These are phyloP conservation scores for Phlebiopsis flavidoalba DNA, from an alignment of 768 basidiomycete species.

Conservation along the genomic window DNA sequence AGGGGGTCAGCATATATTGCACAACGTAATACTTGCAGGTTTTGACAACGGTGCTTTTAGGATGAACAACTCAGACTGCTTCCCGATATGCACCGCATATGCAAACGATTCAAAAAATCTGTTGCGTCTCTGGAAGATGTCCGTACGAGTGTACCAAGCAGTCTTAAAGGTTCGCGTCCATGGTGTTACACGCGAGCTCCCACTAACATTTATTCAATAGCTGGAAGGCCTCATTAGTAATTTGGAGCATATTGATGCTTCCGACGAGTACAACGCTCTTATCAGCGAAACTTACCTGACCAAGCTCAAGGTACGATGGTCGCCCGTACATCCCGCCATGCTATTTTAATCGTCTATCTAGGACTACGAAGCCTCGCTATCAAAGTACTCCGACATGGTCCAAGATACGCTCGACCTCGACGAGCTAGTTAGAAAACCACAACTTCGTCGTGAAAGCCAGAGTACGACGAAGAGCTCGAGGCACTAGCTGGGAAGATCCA, in stretches of 20 bases:
- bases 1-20: slow-evolving; percentile 46
- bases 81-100: slow-evolving; percentile 90
- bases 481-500: slow-evolving; percentile 63
- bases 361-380: slow-evolving; percentile 59
- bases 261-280: slow-evolving; percentile 45
- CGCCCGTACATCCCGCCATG: neutral
- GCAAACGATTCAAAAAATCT: slow-evolving; percentile 85
- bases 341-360: slow-evolving; percentile 24
- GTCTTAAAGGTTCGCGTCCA: slow-evolving; percentile 58
- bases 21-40: neutral
- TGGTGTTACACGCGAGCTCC: neutral
- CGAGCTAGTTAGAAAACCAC: slow-evolving; percentile 80
- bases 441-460: slow-evolving; percentile 89
- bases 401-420: slow-evolving; percentile 92
- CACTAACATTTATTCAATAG: slow-evolving; percentile 29
- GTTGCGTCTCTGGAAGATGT: slow-evolving; percentile 90
- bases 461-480: slow-evolving; percentile 77
- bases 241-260: slow-evolving; percentile 46
- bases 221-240: slow-evolving; percentile 69
- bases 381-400: slow-evolving; percentile 89
- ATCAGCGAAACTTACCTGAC: slow-evolving; percentile 65
- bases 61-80: slow-evolving; percentile 85
- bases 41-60: slow-evolving; percentile 32
- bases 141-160: slow-evolving; percentile 92
- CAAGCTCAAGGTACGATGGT: slow-evolving; percentile 47